Conservation (phyloP, 108 stramenopile species). For the Fragilaria crotonensis region DNA sequence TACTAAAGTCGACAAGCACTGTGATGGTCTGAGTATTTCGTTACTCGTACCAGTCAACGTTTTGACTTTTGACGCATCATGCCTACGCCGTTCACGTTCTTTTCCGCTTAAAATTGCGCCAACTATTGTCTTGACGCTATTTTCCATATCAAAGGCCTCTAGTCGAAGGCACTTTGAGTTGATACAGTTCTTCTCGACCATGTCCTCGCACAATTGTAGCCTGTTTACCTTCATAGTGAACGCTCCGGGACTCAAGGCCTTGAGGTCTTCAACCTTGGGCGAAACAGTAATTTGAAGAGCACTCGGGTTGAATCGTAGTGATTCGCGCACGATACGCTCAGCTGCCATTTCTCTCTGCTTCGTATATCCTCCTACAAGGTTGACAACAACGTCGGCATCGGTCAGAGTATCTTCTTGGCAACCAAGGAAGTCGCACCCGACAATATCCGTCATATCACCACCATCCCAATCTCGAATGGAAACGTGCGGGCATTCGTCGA, state of each 20-base stretch:
- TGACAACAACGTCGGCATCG: constrained; percentile 61
- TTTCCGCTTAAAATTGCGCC: constrained; percentile 22
- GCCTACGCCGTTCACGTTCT: too few relatives aligned
- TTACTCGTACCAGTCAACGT: too few relatives aligned
- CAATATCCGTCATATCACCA: constrained; percentile 81
- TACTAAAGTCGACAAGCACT: too few relatives aligned
- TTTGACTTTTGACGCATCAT: too few relatives aligned
- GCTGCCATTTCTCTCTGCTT: constrained; percentile 71
- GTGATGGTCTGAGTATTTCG: too few relatives aligned
- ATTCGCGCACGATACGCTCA: constrained; percentile 66
- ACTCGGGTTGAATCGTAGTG: constrained; percentile 42
- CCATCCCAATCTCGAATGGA: constrained; percentile 79
- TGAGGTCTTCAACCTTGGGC: constrained; percentile 54
- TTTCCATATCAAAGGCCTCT: constrained; percentile 53
- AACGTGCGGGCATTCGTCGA: constrained; percentile 45
- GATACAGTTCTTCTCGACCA: constrained; percentile 60
- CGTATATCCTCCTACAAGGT: constrained; percentile 77
- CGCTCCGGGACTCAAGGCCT: constrained; percentile 34
- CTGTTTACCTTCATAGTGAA: constrained; percentile 42
- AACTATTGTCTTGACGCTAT: constrained; percentile 43
- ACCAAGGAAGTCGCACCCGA: constrained; percentile 65
- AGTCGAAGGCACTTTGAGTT: constrained; percentile 49
- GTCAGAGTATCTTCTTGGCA: constrained; percentile 74
- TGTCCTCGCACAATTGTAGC: constrained; percentile 59
- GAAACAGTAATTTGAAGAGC: constrained; percentile 61